These are phyloP conservation scores for Talaromyces rugulosus DNA, from an alignment of 2,329 filamentous ascomycete species.

Conservation along the genomic window DNA sequence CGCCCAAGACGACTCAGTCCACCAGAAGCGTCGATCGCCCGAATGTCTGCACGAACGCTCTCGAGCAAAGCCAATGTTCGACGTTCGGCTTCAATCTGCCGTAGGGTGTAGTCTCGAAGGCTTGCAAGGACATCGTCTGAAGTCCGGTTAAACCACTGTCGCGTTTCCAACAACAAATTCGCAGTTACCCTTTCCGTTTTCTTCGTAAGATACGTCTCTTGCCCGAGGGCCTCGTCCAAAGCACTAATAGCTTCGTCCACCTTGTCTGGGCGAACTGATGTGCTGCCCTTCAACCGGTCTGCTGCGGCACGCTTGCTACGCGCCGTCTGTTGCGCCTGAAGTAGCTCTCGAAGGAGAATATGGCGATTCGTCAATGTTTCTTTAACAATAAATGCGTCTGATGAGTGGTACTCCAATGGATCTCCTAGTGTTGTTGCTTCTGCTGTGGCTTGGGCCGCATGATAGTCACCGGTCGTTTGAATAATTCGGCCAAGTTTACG, in stretches of 20 bases:
- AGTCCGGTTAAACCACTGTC: constrained; percentile 86
- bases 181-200: constrained; percentile 87
- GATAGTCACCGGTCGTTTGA: constrained; percentile 89
- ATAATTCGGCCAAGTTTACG: constrained; percentile 91
- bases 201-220: constrained; percentile 74
- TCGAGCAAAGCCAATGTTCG: constrained; percentile 90
- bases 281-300: constrained; percentile 80
- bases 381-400: constrained; percentile 96
- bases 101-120: constrained; percentile 86
- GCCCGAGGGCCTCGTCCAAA: constrained; percentile 78
- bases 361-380: constrained; percentile 97
- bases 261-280: constrained; percentile 86
- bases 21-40: constrained; percentile 85
- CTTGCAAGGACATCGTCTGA: constrained; percentile 75
- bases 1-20: constrained; percentile 85
- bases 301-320: constrained; percentile 79
- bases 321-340: constrained; percentile 83
- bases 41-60: constrained; percentile 85
- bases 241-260: constrained; percentile 94
- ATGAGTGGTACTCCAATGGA: constrained; percentile 88
- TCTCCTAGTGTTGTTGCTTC: constrained; percentile 94
- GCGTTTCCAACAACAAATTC: constrained; percentile 82
- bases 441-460: constrained; percentile 92
- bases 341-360: constrained; percentile 86
- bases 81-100: constrained; percentile 92